phyloP scores from a whole-genome alignment of 1,139 yeast species.

The Schizosaccharomyces versatilis region DNA sequence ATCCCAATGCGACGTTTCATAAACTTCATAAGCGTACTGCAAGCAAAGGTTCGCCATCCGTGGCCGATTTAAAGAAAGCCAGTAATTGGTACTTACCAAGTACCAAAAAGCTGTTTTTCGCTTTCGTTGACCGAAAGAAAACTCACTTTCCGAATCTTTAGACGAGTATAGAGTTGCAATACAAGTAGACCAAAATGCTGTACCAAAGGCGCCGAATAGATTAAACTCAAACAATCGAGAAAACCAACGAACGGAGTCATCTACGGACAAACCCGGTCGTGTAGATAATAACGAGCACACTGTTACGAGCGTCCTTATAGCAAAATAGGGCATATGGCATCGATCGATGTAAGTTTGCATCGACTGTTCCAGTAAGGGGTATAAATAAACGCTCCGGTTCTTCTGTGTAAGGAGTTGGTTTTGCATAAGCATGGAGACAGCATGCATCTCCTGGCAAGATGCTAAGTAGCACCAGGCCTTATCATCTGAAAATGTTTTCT shows the following conservation, averaged over 20 bases:
- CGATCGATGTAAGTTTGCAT: background rate
- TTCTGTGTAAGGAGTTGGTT: constrained; percentile 44
- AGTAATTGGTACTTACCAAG: background rate
- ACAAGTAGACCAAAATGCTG: background rate
- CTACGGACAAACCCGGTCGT: background rate
- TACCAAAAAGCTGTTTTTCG: background rate
- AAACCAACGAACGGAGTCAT: background rate
- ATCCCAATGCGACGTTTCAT: background rate
- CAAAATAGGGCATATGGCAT: background rate
- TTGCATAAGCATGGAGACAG: constrained; percentile 46
- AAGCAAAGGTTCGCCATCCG: background rate
- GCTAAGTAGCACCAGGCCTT: constrained; percentile 73
- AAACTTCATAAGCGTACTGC: background rate
- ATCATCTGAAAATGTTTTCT: constrained; percentile 56
- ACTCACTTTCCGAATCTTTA: background rate
- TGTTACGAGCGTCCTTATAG: background rate
- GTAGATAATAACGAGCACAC: background rate
- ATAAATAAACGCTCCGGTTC: constrained; percentile 20
- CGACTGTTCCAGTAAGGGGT: background rate
- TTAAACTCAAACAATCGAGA: background rate
- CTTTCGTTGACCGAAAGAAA: background rate
- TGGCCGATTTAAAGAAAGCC: background rate
- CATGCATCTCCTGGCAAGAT: constrained; percentile 70
- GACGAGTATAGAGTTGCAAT: background rate
- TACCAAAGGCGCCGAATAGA: background rate